Conservation (phyloP, 305 asterid species). For the Nicotiana rustica region DNA sequence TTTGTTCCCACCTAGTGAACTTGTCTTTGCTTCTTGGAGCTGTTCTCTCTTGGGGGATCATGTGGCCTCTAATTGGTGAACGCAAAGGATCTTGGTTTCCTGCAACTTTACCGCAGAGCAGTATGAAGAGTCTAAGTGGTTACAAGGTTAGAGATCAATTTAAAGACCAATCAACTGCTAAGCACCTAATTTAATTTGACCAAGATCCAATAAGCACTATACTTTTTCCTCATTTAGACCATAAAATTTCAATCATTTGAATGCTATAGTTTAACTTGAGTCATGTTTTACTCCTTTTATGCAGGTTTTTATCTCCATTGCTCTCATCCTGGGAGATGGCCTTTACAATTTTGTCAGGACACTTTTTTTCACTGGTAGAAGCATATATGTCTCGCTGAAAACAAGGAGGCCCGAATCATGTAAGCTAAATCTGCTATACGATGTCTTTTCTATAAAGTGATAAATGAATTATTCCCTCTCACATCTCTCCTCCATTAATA, state of each 20-base stretch:
- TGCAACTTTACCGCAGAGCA: slow-evolving; percentile 54
- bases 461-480: background rate
- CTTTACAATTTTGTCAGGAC: slow-evolving; percentile 87
- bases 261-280: background rate
- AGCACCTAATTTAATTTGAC: background rate
- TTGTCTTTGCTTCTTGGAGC: slow-evolving; percentile 88
- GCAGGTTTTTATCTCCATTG: slow-evolving; percentile 89
- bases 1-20: slow-evolving; percentile 86
- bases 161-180: background rate
- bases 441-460: background rate
- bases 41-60: slow-evolving; percentile 81
- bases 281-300: slow-evolving; percentile 16
- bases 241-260: background rate
- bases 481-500: background rate
- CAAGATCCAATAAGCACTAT: background rate
- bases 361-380: slow-evolving; percentile 57
- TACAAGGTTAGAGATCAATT: slow-evolving; percentile 61
- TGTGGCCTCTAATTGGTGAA: slow-evolving; percentile 80
- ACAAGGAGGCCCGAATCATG: slow-evolving; percentile 49
- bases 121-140: slow-evolving; percentile 88
- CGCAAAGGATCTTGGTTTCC: slow-evolving; percentile 85
- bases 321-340: slow-evolving; percentile 91
- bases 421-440: slow-evolving; percentile 5
- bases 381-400: slow-evolving; percentile 57
- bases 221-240: background rate